phyloP scores from a whole-genome alignment of 2,329 filamentous ascomycete species.

The Fusarium mundagurra region DNA sequence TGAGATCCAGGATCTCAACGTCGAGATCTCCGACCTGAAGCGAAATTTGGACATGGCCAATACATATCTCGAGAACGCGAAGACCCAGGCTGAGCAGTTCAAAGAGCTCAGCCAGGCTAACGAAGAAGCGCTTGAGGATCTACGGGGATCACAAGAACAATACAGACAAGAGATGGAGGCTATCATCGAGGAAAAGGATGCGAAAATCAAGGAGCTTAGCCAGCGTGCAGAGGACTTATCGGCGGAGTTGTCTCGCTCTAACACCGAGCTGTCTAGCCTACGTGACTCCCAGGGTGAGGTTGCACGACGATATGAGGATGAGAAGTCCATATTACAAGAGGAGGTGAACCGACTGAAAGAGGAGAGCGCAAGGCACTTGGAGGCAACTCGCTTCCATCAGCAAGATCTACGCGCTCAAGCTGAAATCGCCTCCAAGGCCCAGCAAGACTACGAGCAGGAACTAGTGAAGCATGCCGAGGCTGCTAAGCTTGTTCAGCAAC shows the following conservation, averaged over 20 bases:
- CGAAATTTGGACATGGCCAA: slow-evolving; percentile 85
- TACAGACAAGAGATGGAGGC: slow-evolving; percentile 88
- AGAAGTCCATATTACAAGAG: slow-evolving; percentile 80
- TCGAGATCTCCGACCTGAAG: slow-evolving; percentile 87
- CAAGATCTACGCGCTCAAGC: slow-evolving; percentile 93
- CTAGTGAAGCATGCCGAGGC: slow-evolving; percentile 95
- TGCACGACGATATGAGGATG: slow-evolving; percentile 77
- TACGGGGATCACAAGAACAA: slow-evolving; percentile 83
- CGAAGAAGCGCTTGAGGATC: slow-evolving; percentile 85
- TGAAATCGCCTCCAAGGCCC: slow-evolving; percentile 90
- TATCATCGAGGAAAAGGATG: slow-evolving; percentile 79
- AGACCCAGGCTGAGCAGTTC: slow-evolving; percentile 86
- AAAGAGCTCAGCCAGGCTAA: slow-evolving; percentile 86
- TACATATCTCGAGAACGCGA: slow-evolving; percentile 82
- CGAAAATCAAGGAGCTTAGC: slow-evolving; percentile 81
- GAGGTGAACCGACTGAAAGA: slow-evolving; percentile 86
- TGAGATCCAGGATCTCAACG: slow-evolving; percentile 80
- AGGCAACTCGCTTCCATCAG: slow-evolving; percentile 85
- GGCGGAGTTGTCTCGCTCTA: slow-evolving; percentile 81
- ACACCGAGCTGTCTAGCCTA: slow-evolving; percentile 81
- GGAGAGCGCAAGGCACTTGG: slow-evolving; percentile 80
- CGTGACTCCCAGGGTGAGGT: slow-evolving; percentile 84
- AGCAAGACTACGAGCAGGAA: slow-evolving; percentile 95
- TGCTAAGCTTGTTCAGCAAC: slow-evolving; percentile 81
- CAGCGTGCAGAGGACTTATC: slow-evolving; percentile 86